Base-by-base conservation (phyloP, 176 grass and related monocot genomes). In the Pharus latifolius region DNA sequence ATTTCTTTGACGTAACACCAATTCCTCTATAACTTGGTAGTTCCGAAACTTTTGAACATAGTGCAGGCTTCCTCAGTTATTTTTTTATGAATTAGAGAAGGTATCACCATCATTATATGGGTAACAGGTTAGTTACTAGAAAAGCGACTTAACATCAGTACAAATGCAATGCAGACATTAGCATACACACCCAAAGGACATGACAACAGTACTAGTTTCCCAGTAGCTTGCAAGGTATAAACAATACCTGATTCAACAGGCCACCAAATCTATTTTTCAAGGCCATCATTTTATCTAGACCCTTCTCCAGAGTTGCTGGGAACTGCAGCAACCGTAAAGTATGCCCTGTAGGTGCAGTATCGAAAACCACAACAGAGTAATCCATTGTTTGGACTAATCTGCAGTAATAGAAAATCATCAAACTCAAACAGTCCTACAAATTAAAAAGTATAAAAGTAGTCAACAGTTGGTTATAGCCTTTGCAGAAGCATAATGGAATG, bases 331-430 rank as follows among this genome's bases (percentile, higher is more conserved):
- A 71, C 35, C 96, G 68, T 79, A 99, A 85, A 33, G 96, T 99
- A 73, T 99, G 96, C 49, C 96, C 96, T 30, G 96, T 99, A 45
- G 96, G 96, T 76, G 96, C 96, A 72, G 96, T 99, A 78, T 99
- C 96, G 77, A 99, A 99, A 61, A 99, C 90, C 57, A 99, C 92
- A 60, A 99, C 96, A 12, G 96, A 99, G 69, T 99, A 99, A 91
- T 99, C 96, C 96, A 99, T 99, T 77, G 96, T 95, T 86, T 99
- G 96, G 60, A 99, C 96, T 85, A 99, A 86, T 86, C 96, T 95
- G 85, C 53, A 84, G 59, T 10, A 52, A 67, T 26, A 46, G 6
- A 52, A 67, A 78, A 51, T 42, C 26, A 63, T 80, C 38, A 63
- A 26, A 11, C 23, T 50, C 56, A 62, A 28, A 49, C 20, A 52